Percentiles rank a stretch among this genome's conserved stretches.
phyloP scores from a whole-genome alignment of 1,284 basidiomycete genomes.

The Ceratobasidium sp. region DNA sequence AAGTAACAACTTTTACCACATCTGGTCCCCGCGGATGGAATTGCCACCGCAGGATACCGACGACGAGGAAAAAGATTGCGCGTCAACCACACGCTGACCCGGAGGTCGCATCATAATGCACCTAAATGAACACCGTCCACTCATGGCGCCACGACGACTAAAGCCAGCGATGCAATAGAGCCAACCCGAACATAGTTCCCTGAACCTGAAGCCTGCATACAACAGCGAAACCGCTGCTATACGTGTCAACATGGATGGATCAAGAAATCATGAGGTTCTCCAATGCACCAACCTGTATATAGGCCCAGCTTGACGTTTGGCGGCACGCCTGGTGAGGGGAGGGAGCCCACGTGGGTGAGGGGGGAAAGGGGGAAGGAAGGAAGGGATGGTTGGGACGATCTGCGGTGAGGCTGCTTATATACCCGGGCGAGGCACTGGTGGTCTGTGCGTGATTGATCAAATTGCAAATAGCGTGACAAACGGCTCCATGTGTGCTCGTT shows the following conservation, averaged over 20 bases:
- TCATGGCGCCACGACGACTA: conserved; percentile 37
- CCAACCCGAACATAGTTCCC: conserved; percentile 38
- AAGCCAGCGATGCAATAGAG: conserved; percentile 40
- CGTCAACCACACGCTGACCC: conserved; percentile 40
- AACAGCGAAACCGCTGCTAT: conserved; percentile 40
- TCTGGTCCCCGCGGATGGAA: conserved; percentile 16
- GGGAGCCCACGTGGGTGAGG: conserved; percentile 13
- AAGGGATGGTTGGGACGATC: not conserved
- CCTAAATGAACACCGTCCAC: conserved; percentile 30
- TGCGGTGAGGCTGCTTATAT: conserved; percentile 18
- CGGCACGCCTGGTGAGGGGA: conserved; percentile 6
- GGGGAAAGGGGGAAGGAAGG: conserved; percentile 9
- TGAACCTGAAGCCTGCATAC: conserved; percentile 38
- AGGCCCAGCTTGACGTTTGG: conserved; percentile 37
- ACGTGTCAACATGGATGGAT: conserved; percentile 40
- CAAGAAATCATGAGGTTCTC: conserved; percentile 40
- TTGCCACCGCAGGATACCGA: conserved; percentile 9
- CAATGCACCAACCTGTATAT: conserved; percentile 39
- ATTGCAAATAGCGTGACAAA: conserved; percentile 38
- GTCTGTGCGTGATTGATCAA: conserved; percentile 18
- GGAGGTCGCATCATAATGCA: conserved; percentile 28
- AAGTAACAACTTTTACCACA: conserved; percentile 16
- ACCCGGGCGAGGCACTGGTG: not conserved
- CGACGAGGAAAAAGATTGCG: conserved; percentile 39
- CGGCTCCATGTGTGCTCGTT: conserved; percentile 18